Base-by-base conservation (phyloP, 208 protist species). In the Blechomonas ayalai region DNA sequence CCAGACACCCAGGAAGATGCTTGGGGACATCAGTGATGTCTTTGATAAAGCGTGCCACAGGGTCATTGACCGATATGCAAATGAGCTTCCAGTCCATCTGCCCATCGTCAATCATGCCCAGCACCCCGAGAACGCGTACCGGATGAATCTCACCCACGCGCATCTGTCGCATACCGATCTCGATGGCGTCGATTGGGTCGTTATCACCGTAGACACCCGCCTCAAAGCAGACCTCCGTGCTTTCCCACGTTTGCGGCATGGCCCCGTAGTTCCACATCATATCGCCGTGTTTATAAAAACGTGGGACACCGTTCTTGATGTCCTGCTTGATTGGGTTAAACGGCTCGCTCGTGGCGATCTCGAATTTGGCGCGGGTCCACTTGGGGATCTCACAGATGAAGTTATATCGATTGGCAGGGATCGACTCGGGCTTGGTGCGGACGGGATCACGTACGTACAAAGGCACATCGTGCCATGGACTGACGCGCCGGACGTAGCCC, bases 261-360 rank as follows among this genome's bases (percentile, higher is more conserved):
- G 88, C 86, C 19, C 95, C 95, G 57, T 98, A 98, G 73, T 98
- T 98, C 72, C 83, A 97, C 80, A 96, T 82, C 82, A 97, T 97
- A 56, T 95, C 84, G 15, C 95, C 95, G 60, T 97, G 78, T 55
- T 97, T 96, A 87, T 97, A 96, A 56, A 96, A 95, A 27, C 95
- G 89, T n/a, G 95, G 82, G 10, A 95, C 57, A 19, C 95, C 95
- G 54, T 97, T 96, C 65, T 97, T 97, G 41, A 94, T 89, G 69
- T 98, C 95, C 60, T 97, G 91, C 75, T 95, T 96, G 62, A 98
- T 97, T 18, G 95, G 95, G 60, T 97, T 97, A 60, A 87, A 96
- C 10, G 76, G 51, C 69, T 97, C 90, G 15, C 77, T 71, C 13
- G 93, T 98, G 28, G 87, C 89, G 52, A 98, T 96, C 69, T 98